phyloP scores from a whole-genome alignment of 2,329 filamentous ascomycete genomes.

The Penicillium sp. region DNA sequence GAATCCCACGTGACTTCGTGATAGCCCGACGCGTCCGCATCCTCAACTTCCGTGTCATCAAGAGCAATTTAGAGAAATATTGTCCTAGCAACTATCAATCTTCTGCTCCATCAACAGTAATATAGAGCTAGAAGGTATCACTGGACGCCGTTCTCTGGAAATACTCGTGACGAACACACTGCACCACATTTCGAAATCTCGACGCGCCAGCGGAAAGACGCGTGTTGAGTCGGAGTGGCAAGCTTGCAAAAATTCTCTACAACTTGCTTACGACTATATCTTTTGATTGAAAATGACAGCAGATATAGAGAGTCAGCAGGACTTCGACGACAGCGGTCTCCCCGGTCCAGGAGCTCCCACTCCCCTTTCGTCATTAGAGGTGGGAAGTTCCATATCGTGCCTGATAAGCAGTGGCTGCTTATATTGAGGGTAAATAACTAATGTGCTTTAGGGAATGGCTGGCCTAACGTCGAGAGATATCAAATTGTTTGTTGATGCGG shows the following conservation, averaged over 20 bases:
- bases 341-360: slow-evolving; percentile 92
- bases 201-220: slow-evolving; percentile 21
- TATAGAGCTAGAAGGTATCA: neutral
- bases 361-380: slow-evolving; percentile 83
- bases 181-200: neutral
- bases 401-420: slow-evolving; percentile 17
- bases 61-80: slow-evolving; percentile 14
- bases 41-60: slow-evolving; percentile 7
- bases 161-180: slow-evolving; percentile 4
- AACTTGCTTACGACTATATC: neutral
- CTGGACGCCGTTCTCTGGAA: neutral
- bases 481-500: slow-evolving; percentile 87
- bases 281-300: slow-evolving; percentile 42
- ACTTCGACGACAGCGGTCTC: slow-evolving; percentile 73
- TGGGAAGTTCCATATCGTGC: slow-evolving; percentile 48
- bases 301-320: slow-evolving; percentile 70
- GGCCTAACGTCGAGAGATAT: slow-evolving; percentile 95
- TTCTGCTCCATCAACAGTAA: neutral
- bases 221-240: slow-evolving; percentile 13
- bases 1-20: slow-evolving; percentile 43
- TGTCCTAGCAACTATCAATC: slow-evolving; percentile 29
- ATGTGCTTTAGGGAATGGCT: slow-evolving; percentile 70
- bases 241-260: neutral
- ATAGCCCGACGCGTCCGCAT: slow-evolving; percentile 39
- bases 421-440: slow-evolving; percentile 4